These are phyloP conservation scores for Verbascum thapsus DNA, from an alignment of 257 asterid species.

Conservation along the genomic window DNA sequence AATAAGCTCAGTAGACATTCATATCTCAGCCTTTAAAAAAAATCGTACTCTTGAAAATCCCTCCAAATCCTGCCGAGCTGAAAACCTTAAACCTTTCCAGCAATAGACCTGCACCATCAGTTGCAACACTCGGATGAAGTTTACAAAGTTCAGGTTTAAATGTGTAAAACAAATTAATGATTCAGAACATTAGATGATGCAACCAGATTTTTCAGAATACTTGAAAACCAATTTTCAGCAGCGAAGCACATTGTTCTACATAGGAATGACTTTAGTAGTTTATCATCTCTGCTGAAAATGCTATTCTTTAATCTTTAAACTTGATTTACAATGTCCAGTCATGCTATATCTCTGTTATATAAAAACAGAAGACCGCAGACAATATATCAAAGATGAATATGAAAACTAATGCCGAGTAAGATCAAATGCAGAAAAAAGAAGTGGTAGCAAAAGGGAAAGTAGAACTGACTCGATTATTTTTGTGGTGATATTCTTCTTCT, in stretches of 20 bases:
- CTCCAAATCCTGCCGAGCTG: conserved; percentile 97
- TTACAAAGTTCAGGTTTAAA: background rate
- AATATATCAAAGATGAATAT: conserved; percentile 9
- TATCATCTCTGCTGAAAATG: too few relatives aligned
- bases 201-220: background rate
- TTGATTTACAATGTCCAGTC: too few relatives aligned
- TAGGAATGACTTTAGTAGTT: too few relatives aligned
- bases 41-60: conserved; percentile 84
- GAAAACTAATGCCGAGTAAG: conserved; percentile 17
- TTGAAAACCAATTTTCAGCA: background rate
- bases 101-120: conserved; percentile 76
- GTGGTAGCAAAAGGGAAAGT: conserved; percentile 24
- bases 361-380: too few relatives aligned
- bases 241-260: background rate
- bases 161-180: background rate
- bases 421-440: conserved; percentile 26
- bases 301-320: too few relatives aligned
- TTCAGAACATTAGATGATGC: background rate
- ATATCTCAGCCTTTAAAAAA: conserved; percentile 8
- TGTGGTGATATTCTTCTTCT: conserved; percentile 96
- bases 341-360: too few relatives aligned
- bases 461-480: conserved; percentile 73
- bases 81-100: conserved; percentile 97
- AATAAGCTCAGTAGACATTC: conserved; percentile 16
- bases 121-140: conserved; percentile 27